A percentile compares a stretch with the other conserved stretches of the same genome.
These are phyloP conservation scores for Trichoderma polysporum DNA, from an alignment of 2,329 filamentous ascomycete genomes.

Conservation along the genomic window DNA sequence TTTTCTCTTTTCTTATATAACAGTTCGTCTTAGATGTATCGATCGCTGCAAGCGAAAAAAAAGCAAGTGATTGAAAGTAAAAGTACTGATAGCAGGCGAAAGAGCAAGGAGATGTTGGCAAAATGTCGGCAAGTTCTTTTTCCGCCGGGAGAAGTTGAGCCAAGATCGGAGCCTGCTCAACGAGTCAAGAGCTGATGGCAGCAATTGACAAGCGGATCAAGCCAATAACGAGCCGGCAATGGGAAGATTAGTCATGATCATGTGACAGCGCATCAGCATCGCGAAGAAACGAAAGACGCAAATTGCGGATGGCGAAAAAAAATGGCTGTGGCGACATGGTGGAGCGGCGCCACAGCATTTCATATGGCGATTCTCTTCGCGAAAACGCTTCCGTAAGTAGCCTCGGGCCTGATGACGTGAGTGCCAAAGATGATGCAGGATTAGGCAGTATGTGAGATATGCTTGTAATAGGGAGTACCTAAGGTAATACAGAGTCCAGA, in stretches of 20 bases:
- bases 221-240: not conserved
- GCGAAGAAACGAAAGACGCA: not conserved
- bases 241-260: conserved; percentile 14
- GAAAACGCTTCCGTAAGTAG: not conserved
- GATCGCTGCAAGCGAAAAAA: not conserved
- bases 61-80: not conserved
- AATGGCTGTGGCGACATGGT: not conserved
- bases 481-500: not conserved
- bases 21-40: not conserved
- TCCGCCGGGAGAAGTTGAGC: not conserved
- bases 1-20: not conserved
- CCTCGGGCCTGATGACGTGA: not conserved
- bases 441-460: not conserved
- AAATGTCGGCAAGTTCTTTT: not conserved
- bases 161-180: conserved; percentile 9
- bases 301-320: not conserved
- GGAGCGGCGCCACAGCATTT: conserved; percentile 10
- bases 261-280: conserved; percentile 16
- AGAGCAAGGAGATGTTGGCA: not conserved
- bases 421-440: not conserved
- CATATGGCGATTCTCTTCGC: not conserved
- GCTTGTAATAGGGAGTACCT: too few relatives aligned
- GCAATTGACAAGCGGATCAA: not conserved
- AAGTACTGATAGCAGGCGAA: not conserved
- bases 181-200: conserved; percentile 16